Base-by-base conservation (phyloP, 176 grass and related monocot genomes). In the Luzula sylvatica region DNA sequence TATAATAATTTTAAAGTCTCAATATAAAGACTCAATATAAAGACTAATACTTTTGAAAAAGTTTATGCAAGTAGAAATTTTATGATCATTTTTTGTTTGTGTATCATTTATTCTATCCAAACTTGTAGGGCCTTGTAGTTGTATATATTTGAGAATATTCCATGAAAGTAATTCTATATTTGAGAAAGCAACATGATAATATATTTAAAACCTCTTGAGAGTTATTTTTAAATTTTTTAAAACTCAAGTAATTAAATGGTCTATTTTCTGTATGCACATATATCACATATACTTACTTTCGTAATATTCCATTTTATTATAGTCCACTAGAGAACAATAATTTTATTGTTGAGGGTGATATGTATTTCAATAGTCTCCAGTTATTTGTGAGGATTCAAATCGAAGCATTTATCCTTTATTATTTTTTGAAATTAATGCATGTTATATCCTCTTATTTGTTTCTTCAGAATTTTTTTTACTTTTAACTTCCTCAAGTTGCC, bases 301-400 rank as follows among this genome's bases (percentile, higher is more conserved):
- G n/a, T n/a, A 24, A 60, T 15, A 58, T 6, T 9, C 56, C 35
- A 43, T 44, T 44, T 43, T 42, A 60, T 20, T 60, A 44, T 44
- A 60, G 56, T 60, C 56, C 56, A 60, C 38, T 42, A 45, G 38
- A 3, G 21, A 61, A 44, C 39, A 61, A 59, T 61, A 7, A 58
- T 16, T 61, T n/a, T 17, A 26, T 42, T 21, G 21, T 5, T 61
- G 38, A 35, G 23, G 38, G 56, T 58, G 56, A 45, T 61, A 61
- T 45, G 6, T 61, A 61, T 61, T 61, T 40, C 42, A 23, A 61
- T 12, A 26, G 20, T 44, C 40, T 3, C 56, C 56, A 61, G 18
- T 43, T 44, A 45, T 61, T 61, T 60, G 20, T 42, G 24, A 44
- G 56, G 56, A 60, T 22, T 43, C 20, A 14, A 18, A 44, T 3